Conservation (phyloP, 2,329 filamentous ascomycete species). For the Calonectria honghensis region DNA sequence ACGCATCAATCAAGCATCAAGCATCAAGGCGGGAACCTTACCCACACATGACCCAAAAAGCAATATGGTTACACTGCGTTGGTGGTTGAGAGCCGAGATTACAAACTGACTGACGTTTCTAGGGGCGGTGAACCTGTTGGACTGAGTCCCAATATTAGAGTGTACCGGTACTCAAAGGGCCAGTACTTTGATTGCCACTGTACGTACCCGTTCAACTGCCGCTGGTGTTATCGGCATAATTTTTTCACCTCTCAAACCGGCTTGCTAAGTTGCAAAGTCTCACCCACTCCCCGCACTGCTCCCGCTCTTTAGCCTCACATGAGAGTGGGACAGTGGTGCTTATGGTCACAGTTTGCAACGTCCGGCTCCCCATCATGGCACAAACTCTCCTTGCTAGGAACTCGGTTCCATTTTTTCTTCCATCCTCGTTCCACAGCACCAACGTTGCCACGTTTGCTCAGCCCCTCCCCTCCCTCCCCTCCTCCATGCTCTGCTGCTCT, state of each 20-base stretch:
- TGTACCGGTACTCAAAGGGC: slow-evolving; percentile 89
- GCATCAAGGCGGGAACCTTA: slow-evolving; percentile 23
- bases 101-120: slow-evolving; percentile 50
- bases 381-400: background rate
- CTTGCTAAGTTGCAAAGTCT: background rate
- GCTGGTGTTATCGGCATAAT: background rate
- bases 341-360: background rate
- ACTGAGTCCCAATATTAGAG: slow-evolving; percentile 89
- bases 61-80: slow-evolving; percentile 37
- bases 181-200: slow-evolving; percentile 97
- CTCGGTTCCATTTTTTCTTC: slow-evolving; percentile 5
- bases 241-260: slow-evolving; percentile 13
- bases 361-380: background rate
- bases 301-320: slow-evolving; percentile 7
- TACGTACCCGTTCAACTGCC: slow-evolving; percentile 65
- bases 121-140: slow-evolving; percentile 92
- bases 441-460: background rate
- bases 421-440: slow-evolving; percentile 4
- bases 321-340: slow-evolving; percentile 2
- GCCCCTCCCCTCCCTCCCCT: slow-evolving; percentile 11
- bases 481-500: slow-evolving; percentile 1
- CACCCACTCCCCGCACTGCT: background rate
- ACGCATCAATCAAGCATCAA: slow-evolving; percentile 5
- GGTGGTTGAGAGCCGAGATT: slow-evolving; percentile 29
- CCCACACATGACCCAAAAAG: slow-evolving; percentile 34